Evolutionary conservation across 2,329 filamentous ascomycete species (phyloP).

Genomic region (Penicillium sp.): DNA sequence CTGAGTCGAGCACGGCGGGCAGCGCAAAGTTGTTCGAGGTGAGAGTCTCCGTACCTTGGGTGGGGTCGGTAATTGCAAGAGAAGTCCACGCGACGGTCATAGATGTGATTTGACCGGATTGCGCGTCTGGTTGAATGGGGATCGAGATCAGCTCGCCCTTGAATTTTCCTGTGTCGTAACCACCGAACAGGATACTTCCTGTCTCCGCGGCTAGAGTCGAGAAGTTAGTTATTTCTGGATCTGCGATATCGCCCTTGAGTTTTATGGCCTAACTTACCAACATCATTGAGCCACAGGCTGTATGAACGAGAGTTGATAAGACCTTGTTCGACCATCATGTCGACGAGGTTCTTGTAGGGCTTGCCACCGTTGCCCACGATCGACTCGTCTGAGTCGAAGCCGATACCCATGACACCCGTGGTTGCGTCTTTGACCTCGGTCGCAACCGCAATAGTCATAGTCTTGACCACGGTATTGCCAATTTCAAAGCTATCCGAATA

Average conservation of each 20-base stretch:
- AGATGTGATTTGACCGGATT: constrained; percentile 1
- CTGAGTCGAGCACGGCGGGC: constrained; percentile 1
- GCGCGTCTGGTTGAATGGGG: not conserved
- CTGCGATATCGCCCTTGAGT: not conserved
- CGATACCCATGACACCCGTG: not conserved
- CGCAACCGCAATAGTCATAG: constrained; percentile 1
- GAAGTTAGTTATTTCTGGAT: not conserved
- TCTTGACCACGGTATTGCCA: not conserved
- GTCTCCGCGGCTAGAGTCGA: not conserved
- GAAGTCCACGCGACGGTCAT: constrained; percentile 5
- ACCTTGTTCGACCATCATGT: not conserved
- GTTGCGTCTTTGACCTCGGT: not conserved
- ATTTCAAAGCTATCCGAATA: not conserved
- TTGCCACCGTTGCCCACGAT: not conserved
- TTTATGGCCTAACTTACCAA: not conserved
- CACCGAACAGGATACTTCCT: not conserved
- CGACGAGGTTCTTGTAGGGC: not conserved
- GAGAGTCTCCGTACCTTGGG: not conserved
- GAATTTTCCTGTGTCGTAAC: constrained; percentile 3
- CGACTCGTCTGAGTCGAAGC: not conserved
- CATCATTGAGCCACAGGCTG: constrained; percentile 3
- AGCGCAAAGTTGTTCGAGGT: not conserved
- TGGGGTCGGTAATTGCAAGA: not conserved
- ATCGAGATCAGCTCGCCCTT: not conserved
- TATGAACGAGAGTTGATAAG: constrained; percentile 3